A percentile compares a stretch with the other conserved stretches of the same genome.
These are phyloP conservation scores for Erythrobasidium hasegawianum DNA, from an alignment of 1,284 basidiomycete species.

Conservation along the genomic window DNA sequence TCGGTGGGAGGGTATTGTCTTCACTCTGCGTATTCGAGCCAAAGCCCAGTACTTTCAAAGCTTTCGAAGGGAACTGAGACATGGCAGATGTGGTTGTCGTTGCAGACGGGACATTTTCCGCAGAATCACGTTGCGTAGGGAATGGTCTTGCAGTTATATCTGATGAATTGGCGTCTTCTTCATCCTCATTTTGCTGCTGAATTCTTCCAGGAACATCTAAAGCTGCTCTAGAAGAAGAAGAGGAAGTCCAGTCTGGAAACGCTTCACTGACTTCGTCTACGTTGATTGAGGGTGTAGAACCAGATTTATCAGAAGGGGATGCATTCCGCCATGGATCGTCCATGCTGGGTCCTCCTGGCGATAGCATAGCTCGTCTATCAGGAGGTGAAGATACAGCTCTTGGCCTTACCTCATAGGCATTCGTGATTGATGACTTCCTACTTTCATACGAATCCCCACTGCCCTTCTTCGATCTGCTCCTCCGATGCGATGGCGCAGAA, in stretches of 20 bases:
- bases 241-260: slow-evolving; percentile 22
- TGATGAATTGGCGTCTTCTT: slow-evolving; percentile 7
- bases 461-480: background rate
- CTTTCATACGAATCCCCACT: slow-evolving; percentile 6
- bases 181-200: no score
- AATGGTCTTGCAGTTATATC: slow-evolving; percentile 27
- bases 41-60: slow-evolving; percentile 20
- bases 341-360: slow-evolving; percentile 6
- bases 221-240: no score
- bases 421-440: slow-evolving; percentile 3
- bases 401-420: no score
- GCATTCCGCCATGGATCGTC: slow-evolving; percentile 42
- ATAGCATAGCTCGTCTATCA: background rate
- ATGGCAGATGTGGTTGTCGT: background rate
- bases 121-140: background rate
- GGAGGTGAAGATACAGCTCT: background rate
- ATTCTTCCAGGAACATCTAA: no score
- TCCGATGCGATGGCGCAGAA: background rate
- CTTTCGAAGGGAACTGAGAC: slow-evolving; percentile 23
- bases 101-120: background rate
- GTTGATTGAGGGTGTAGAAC: background rate
- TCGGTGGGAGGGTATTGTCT: slow-evolving; percentile 2
- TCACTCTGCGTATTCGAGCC: background rate
- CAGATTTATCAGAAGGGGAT: background rate
- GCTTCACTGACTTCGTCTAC: slow-evolving; percentile 12